phyloP scores from a whole-genome alignment of 164 flowering plant species.

The Piper betle region DNA sequence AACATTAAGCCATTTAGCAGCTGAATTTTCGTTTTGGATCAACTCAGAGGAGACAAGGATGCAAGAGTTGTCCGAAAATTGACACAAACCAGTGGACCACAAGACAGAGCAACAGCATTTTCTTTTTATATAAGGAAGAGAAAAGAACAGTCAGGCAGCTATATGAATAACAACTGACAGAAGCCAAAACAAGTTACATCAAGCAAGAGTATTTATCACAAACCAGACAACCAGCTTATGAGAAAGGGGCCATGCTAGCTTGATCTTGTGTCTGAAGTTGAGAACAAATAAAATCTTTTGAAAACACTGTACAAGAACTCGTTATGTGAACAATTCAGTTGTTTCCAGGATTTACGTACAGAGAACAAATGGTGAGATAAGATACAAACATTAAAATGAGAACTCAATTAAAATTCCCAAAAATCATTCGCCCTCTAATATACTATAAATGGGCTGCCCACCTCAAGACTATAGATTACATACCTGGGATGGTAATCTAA shows the following conservation, averaged over 20 bases:
- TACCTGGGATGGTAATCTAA: conserved; percentile 5
- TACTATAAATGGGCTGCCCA: conserved; percentile 8
- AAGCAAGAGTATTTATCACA: not conserved
- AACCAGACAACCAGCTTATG: not conserved
- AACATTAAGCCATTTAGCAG: too few relatives aligned
- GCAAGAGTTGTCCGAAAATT: too few relatives aligned
- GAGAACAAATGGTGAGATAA: not conserved
- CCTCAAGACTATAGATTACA: conserved; percentile 6
- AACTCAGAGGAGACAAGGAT: too few relatives aligned
- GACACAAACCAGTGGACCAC: too few relatives aligned
- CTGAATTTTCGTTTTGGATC: too few relatives aligned
- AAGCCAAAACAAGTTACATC: not conserved
- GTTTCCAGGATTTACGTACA: not conserved
- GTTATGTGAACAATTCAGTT: not conserved
- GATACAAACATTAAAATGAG: conserved; percentile 7
- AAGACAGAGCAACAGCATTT: too few relatives aligned
- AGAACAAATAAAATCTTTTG: not conserved
- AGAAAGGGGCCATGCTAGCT: not conserved
- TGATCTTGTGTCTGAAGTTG: not conserved
- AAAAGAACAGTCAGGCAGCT: too few relatives aligned
- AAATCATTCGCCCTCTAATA: conserved; percentile 9
- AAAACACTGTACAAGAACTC: not conserved
- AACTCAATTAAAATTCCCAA: conserved; percentile 9
- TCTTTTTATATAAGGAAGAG: too few relatives aligned
- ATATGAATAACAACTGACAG: not conserved